Evolutionary conservation across 306 rosid genomes (phyloP).

Genomic region (Alnus glutinosa): DNA sequence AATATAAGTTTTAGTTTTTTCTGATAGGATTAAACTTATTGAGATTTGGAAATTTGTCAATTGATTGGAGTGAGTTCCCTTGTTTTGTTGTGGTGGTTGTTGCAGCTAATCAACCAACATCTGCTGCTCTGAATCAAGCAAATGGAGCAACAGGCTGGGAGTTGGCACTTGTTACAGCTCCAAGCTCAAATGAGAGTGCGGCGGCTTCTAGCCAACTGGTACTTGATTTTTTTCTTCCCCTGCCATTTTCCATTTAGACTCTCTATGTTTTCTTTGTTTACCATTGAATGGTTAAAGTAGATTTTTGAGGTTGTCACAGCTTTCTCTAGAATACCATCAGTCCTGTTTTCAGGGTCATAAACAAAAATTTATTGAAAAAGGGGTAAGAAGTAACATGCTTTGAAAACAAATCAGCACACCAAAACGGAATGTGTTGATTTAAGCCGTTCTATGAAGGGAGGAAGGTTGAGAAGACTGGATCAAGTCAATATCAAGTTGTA

Average conservation of each 20-base stretch:
- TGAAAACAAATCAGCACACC: background rate
- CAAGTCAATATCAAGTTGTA: background rate
- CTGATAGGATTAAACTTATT: background rate
- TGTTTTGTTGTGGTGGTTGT: slow-evolving; percentile 31
- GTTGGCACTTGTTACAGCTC: slow-evolving; percentile 95
- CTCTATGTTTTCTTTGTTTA: background rate
- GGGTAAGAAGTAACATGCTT: background rate
- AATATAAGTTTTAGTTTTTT: background rate
- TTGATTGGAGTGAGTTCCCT: slow-evolving; percentile 1
- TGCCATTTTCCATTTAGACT: slow-evolving; percentile 2
- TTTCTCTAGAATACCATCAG: too few relatives aligned
- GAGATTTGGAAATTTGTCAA: background rate
- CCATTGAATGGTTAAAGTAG: background rate
- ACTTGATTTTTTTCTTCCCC: slow-evolving; percentile 22
- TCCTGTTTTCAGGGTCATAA: too few relatives aligned
- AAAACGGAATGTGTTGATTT: background rate
- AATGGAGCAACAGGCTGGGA: slow-evolving; percentile 94
- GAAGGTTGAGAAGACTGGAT: background rate
- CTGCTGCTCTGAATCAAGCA: slow-evolving; percentile 60
- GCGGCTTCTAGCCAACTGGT: slow-evolving; percentile 83
- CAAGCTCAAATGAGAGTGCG: slow-evolving; percentile 89
- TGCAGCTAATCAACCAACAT: slow-evolving; percentile 66
- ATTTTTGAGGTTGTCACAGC: background rate
- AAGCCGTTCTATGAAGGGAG: background rate
- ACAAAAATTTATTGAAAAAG: too few relatives aligned